Percentiles rank a stretch among this genome's conserved stretches.
Conservation (phyloP, 2,329 filamentous ascomycete genomes). For the Clonostachys chloroleuca region DNA sequence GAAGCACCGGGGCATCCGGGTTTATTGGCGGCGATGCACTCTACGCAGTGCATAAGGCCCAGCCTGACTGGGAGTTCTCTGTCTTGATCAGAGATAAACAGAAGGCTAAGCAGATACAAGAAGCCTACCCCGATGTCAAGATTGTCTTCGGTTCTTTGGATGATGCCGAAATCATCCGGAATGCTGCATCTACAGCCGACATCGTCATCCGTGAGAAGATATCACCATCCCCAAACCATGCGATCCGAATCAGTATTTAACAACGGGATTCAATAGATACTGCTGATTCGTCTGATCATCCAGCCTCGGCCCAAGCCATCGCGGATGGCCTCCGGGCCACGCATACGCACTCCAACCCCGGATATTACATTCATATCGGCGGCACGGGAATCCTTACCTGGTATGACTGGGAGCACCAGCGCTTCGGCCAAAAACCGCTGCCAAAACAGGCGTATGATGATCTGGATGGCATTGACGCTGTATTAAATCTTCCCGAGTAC, state of each 20-base stretch:
- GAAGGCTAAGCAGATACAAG: background rate
- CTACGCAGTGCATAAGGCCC: background rate
- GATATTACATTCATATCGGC: constrained; percentile 47
- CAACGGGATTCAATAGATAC: constrained; percentile 10
- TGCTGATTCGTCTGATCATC: constrained; percentile 41
- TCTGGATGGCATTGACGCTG: constrained; percentile 39
- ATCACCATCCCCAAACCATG: background rate
- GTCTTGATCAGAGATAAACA: background rate
- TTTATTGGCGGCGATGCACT: constrained; percentile 12
- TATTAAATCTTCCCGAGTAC: constrained; percentile 43
- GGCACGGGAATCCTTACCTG: constrained; percentile 51
- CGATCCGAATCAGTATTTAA: background rate
- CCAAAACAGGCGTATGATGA: constrained; percentile 47
- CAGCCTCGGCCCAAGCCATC: constrained; percentile 36
- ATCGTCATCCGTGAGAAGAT: constrained; percentile 22
- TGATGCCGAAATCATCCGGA: constrained; percentile 17
- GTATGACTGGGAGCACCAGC: constrained; percentile 34
- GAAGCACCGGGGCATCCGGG: constrained; percentile 14
- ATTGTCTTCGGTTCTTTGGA: constrained; percentile 24
- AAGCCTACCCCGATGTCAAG: constrained; percentile 12
- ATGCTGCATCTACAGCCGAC: constrained; percentile 22
- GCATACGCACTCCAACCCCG: constrained; percentile 35
- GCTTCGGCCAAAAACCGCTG: constrained; percentile 32
- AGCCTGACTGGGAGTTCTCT: constrained; percentile 7
- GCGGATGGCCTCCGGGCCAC: constrained; percentile 32